Evolutionary conservation across 768 basidiomycete genomes (phyloP).

Genomic region (Hericium erinaceus): DNA sequence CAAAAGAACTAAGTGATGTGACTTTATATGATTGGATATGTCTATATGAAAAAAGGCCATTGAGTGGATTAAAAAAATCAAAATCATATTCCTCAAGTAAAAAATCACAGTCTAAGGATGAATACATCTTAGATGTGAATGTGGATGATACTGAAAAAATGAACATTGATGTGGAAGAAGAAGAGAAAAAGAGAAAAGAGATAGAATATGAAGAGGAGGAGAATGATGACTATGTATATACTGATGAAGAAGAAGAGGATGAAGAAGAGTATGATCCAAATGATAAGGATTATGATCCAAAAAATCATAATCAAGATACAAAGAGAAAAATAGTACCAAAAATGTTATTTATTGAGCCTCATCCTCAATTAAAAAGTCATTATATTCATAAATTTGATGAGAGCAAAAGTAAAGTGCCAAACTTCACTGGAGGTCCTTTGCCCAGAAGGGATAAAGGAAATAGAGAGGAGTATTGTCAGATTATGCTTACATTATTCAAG

Average conservation of each 20-base stretch:
- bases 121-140: background rate
- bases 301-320: background rate
- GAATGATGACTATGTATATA: background rate
- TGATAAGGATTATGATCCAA: background rate
- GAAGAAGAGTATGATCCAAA: background rate
- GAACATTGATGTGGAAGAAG: background rate
- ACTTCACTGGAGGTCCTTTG: slow-evolving; percentile 21
- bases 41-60: background rate
- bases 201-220: background rate
- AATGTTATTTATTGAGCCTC: slow-evolving; percentile 3
- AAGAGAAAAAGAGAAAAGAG: background rate
- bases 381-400: slow-evolving; percentile 4
- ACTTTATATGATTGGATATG: background rate
- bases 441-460: slow-evolving; percentile 20
- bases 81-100: background rate
- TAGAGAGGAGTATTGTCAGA: slow-evolving; percentile 11
- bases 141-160: background rate
- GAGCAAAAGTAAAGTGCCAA: slow-evolving; percentile 13
- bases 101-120: no score
- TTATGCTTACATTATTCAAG: slow-evolving; percentile 10
- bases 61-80: background rate
- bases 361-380: slow-evolving; percentile 20
- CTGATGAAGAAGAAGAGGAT: background rate
- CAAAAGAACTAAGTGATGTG: background rate
- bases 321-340: no score